Base-by-base conservation (phyloP, 106 monocot species). In the Acorus gramineus region DNA sequence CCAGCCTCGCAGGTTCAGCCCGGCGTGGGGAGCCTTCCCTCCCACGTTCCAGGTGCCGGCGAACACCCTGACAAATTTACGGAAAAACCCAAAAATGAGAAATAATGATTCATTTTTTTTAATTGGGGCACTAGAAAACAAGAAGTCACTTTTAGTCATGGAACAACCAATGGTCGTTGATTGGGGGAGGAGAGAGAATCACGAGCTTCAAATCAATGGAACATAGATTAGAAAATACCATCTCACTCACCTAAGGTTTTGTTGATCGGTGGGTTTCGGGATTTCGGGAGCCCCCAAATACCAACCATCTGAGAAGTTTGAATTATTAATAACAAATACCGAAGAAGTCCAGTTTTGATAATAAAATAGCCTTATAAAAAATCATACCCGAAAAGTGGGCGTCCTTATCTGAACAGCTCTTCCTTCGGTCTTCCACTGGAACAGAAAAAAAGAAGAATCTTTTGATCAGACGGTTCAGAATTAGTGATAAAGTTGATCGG, bases 1-100 rank as follows among this genome's bases (percentile, higher is more conserved):
- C 93, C 88, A 86, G 42, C 81, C 81, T 7, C 69, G 56, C n/a
- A 92, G 65, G 73, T 82, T 67, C 66, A 84, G 59, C 11, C 63
- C 82, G 11, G 62, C 67, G 46, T 85, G 78, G 45, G 93, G 93
- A 14, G 85, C 67, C 60, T 80, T 68, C 53, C 93, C 93, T 47
- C 88, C 93, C 44, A 93, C 88, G 69, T 93, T 93, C 93, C 93
- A 93, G 6, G 93, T 93, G 55, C 93, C 93, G 75, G 88, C 93
- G 69, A 93, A 93, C 77, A 85, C 62, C 76, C 93, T 93, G 56
- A 3, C 5, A 6, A 7, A 12, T 28, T 28, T 28, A 28, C 28
- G 28, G 28, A 28, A 28, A 28, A 28, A 1, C 43, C 60, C 28
- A 58, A 1, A 3, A 65, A 28, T 49, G 8, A 60, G 4, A 9